Conservation (phyloP, 1,139 yeast genomes). For the Trichomonascaceae sp. region DNA sequence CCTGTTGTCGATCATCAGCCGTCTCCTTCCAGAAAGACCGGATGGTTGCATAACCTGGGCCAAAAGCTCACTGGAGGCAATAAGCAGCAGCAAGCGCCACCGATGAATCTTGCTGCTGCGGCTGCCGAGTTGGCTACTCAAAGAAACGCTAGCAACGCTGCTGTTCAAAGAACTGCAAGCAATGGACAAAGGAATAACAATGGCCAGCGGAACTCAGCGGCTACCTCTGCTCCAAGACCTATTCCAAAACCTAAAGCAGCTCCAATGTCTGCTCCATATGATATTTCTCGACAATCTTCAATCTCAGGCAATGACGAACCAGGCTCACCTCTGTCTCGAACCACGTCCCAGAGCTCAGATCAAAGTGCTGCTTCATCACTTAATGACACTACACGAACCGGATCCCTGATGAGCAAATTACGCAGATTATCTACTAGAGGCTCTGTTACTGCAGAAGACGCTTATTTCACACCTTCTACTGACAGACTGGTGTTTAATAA, state of each 20-base stretch:
- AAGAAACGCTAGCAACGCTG: not conserved
- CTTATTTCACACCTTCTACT: not conserved
- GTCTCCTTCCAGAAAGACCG: not conserved
- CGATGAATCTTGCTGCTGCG: not conserved
- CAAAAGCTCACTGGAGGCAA: conserved; percentile 8
- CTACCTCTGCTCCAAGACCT: not conserved
- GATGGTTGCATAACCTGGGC: conserved; percentile 10
- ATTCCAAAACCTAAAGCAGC: not conserved
- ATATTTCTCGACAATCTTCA: not conserved
- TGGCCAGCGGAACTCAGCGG: not conserved
- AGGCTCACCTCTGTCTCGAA: not conserved
- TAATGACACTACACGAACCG: conserved; percentile 10
- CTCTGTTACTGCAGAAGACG: not conserved
- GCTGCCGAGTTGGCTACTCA: not conserved
- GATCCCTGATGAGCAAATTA: conserved; percentile 20
- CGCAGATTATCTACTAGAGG: conserved; percentile 19
- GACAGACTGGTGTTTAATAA: conserved; percentile 39
- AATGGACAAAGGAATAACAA: not conserved
- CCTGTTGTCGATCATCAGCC: not conserved
- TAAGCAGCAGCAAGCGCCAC: conserved; percentile 1
- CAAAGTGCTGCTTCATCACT: not conserved
- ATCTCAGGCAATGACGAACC: not conserved
- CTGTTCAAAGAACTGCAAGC: not conserved
- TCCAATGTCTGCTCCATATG: not conserved
- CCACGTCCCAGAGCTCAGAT: not conserved